Evolutionary conservation across 2,329 filamentous ascomycete species (phyloP), one percentile per base, ranked within the genome.

Genomic region (Xylaria sp.): DNA sequence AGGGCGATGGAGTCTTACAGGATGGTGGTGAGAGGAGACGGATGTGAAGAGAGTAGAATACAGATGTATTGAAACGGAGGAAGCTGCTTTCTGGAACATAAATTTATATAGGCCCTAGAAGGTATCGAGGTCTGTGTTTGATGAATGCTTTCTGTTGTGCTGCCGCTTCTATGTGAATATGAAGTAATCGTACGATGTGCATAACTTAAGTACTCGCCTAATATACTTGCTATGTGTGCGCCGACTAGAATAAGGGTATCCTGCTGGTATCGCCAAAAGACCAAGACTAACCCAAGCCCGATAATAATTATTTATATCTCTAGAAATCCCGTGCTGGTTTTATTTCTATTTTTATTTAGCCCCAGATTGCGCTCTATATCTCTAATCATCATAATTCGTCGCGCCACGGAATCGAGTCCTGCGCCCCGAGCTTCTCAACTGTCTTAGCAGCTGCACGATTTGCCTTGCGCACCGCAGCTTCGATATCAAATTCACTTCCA

Each of bases 321-420:
- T 31, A 2, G 38, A 13, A n/a, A 1, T 13, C 15, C 9, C 1
- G 5, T 10, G 9, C 9, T 45, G 9, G 10, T 53, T 44, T 61
- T 6, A 6, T 39, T 44, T 33, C 10, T 60, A 29, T 27, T 47
- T n/a, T 29, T 25, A 31, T 27, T 38, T 29, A 39, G 5, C 27
- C 20, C 9, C 11, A 11, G n/a, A 13, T 2, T 6, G 13, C 20
- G 15, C 5, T 39, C 13, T 45, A 15, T n/a, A 2, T 39, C 25
- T 45, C 15, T 15, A n/a, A n/a, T 51, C 9, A 53, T 66, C 53
- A 66, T 66, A 83, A 71, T 75, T 84, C 82, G 68, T 89, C 84
- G 33, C 85, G 81, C 86, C 87, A 90, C 0, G 90, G 90, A 73
- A 92, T 92, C 29, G 88, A 86, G 65, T 83, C 85, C 80, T 90